Conservation (phyloP, 805 yeast genomes). For the Candida taoyuanica region DNA sequence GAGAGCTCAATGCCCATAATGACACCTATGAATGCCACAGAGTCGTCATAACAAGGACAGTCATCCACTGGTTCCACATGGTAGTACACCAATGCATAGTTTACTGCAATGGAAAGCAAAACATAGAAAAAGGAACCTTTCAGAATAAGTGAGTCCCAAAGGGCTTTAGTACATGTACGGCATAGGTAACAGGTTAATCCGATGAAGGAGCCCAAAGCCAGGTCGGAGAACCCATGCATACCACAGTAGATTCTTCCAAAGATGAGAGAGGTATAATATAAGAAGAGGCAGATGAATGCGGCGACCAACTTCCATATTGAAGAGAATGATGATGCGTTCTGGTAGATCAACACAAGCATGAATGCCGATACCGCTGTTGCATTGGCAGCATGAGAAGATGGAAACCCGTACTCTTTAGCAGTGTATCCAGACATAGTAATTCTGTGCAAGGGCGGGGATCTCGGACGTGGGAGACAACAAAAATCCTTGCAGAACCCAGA, state of each 20-base stretch:
- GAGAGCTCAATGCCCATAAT: slow-evolving; percentile 65
- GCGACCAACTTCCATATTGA: slow-evolving; percentile 10
- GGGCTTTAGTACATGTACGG: slow-evolving; percentile 37
- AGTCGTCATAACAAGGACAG: slow-evolving; percentile 95
- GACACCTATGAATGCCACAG: slow-evolving; percentile 90
- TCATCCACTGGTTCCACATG: slow-evolving; percentile 87
- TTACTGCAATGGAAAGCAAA: slow-evolving; percentile 33
- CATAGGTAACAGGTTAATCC: slow-evolving; percentile 53
- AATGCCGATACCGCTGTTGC: slow-evolving; percentile 77
- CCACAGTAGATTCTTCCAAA: slow-evolving; percentile 91
- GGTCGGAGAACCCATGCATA: slow-evolving; percentile 91
- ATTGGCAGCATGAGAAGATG: slow-evolving; percentile 91
- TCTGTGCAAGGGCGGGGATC: slow-evolving; percentile 86
- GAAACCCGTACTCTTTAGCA: slow-evolving; percentile 91
- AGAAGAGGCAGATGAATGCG: slow-evolving; percentile 18
- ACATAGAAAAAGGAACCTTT: slow-evolving; percentile 29
- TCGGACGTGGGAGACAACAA: slow-evolving; percentile 87
- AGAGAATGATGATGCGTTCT: slow-evolving; percentile 8
- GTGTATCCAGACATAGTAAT: slow-evolving; percentile 90
- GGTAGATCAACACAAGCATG: slow-evolving; percentile 27
- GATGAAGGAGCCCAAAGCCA: slow-evolving; percentile 56
- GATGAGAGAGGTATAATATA: slow-evolving; percentile 62
- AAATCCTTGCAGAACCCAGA: slow-evolving; percentile 79
- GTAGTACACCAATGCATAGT: slow-evolving; percentile 50
- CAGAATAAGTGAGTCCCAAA: slow-evolving; percentile 45